Evolutionary conservation across 805 yeast species (phyloP), one percentile per base, ranked within the genome.

Genomic region (Candida chauliodis): DNA sequence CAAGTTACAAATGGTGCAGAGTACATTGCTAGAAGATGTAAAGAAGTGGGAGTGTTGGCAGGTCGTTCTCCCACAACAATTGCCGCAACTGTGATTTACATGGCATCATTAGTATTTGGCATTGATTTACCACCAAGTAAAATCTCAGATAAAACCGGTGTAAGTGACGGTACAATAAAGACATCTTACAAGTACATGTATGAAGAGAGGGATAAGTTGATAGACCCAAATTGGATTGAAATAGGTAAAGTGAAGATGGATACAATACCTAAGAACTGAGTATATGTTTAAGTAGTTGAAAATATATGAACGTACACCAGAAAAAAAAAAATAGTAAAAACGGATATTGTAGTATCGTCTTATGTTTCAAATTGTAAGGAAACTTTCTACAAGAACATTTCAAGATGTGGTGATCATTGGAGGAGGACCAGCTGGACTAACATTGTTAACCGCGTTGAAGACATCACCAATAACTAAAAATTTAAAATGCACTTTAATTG

Each of bases 51-150:
- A 40, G 95, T 91, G 26, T 72, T 93, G 53, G 97, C 95, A 13
- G 98, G 99, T 52, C 77, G 96, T 49, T 86, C 96, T 3, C 99
- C 99, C 20, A 90, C 90, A 38, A 91, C 99, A 25, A 88, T 93
- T 55, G 97, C 98, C 0, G 98, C 98, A 6, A 95, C 97, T 1
- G 95, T 93, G 4, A 91, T 93, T 34, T 93, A 91, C 63, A 82
- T 93, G 85, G 86, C 96, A 5, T 84, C 91, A 3, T 68, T 86
- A n/a, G 66, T 93, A n/a, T 90, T 90, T 58, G 84, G 84, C 31
- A 81, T 82, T 24, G 84, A 79, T 36, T 69, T 87, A 25, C 70
- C 84, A 3, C 90, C 96, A 0, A 65, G 83, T 1, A 84, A 79
- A 53, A 91, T 93, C 40, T 86, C 95, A 9, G 96, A 88, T 49